These are phyloP conservation scores for Juncus effusus DNA, from an alignment of 176 grass and related monocot species.

Conservation along the genomic window DNA sequence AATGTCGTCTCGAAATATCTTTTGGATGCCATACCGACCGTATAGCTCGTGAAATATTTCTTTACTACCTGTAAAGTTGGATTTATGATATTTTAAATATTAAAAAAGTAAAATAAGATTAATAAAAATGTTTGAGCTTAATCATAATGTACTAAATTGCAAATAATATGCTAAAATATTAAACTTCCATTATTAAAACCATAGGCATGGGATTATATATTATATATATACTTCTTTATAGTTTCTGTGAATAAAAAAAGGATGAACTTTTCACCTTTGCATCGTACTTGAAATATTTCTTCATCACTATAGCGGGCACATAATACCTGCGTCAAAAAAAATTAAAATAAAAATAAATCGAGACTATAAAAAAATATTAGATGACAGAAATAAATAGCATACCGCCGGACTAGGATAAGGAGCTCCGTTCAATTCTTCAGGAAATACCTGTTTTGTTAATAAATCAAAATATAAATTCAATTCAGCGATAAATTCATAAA, in stretches of 20 bases:
- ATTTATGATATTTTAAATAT: not conserved
- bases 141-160: no score
- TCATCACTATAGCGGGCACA: constrained; percentile 79
- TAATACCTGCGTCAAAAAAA: constrained; percentile 54
- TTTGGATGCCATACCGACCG: constrained; percentile 73
- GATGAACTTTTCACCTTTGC: constrained; percentile 54
- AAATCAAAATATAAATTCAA: not conserved
- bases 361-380: constrained; percentile 8
- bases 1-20: constrained; percentile 96
- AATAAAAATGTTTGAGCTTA: constrained; percentile 23
- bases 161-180: no score
- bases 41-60: constrained; percentile 71
- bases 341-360: constrained; percentile 27
- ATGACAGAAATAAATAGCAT: constrained; percentile 19
- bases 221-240: no score
- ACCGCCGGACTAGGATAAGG: constrained; percentile 70
- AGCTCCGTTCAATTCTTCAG: constrained; percentile 60
- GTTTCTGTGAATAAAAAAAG: not conserved
- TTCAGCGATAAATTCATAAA: not conserved
- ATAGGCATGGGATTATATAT: no score
- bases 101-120: constrained; percentile 22
- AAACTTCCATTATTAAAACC: no score
- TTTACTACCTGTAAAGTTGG: constrained; percentile 59
- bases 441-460: constrained; percentile 43
- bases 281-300: constrained; percentile 83